Base-by-base conservation (phyloP, 306 rosid genomes). In the Sphenostylis stenocarpa region DNA sequence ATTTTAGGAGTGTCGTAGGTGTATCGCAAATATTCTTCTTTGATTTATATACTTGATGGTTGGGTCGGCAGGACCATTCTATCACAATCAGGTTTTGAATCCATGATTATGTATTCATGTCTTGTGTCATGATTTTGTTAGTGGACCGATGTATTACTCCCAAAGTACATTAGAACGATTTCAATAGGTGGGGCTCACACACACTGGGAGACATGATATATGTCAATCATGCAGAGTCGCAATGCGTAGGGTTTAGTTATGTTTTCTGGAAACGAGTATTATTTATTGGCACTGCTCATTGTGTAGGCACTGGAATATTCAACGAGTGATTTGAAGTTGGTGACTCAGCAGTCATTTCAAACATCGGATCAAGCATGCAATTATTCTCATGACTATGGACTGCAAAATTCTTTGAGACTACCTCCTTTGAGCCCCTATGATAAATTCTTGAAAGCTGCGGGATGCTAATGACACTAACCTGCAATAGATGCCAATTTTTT, bases 341-440 rank as follows among this genome's bases (percentile, higher is more conserved):
- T 56, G 49, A 60, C 39, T 33, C 57, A 21, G 68, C 87, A 85
- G 78, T 89, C 85, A 75, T 67, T 70, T 58, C 76, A 34, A 78
- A 77, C 53, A 6, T 77, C 44, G 39, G 86, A 88, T 71, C 89
- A 81, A 76, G 78, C 65, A 61, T 38, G 34, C 28, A 36, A 58
- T 72, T 80, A 81, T 86, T 80, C 90, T 4, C 83, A 70, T 31
- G 94, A 90, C 70, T 75, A 83, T 63, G 85, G 63, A 19, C 89
- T 72, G 21, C 87, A 77, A 16, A 71, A 86, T 74, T 86, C 91
- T 62, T 79, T 95, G 88, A 89, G 83, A 80, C 80, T 95, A 23
- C 99, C 99, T 34, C 97, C 99, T 78, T 90, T 97, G 45, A 92
- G 97, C 77, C 99, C 99, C 36, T 95, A 78, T 7, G 99, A 92